Conservation (phyloP, 2,329 filamentous ascomycete genomes). For the Metarhizium sp. region DNA sequence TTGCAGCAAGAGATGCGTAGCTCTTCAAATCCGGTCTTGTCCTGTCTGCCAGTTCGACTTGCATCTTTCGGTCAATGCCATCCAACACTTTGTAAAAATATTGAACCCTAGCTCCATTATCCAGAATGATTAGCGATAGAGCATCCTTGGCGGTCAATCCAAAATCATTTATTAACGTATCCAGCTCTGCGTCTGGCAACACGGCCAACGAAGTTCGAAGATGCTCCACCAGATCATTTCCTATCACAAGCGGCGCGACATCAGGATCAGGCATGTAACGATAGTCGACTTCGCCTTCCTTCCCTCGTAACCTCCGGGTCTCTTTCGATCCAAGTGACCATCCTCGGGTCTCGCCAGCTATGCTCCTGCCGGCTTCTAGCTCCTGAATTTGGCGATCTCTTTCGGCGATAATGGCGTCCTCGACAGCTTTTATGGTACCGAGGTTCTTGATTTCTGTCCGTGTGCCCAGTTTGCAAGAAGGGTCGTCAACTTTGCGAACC, state of each 20-base stretch:
- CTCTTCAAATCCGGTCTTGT: conserved; percentile 19
- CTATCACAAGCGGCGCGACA: conserved; percentile 69
- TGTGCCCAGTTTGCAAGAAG: conserved; percentile 53
- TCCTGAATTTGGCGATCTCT: conserved; percentile 78
- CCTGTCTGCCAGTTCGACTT: conserved; percentile 10
- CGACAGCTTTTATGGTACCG: conserved; percentile 87
- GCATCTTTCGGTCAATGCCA: conserved; percentile 26
- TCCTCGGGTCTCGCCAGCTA: conserved; percentile 83
- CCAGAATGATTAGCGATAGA: conserved; percentile 64
- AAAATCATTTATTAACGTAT: conserved; percentile 52
- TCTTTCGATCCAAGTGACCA: conserved; percentile 81
- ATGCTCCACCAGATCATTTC: conserved; percentile 55
- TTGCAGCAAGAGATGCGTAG: conserved; percentile 41
- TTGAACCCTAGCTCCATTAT: conserved; percentile 70
- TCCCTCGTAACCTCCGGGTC: conserved; percentile 74
- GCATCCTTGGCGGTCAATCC: conserved; percentile 75
- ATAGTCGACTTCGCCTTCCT: conserved; percentile 96
- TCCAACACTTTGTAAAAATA: conserved; percentile 67
- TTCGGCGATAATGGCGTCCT: conserved; percentile 89
- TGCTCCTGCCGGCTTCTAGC: conserved; percentile 62
- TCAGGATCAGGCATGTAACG: conserved; percentile 98
- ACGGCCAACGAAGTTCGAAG: conserved; percentile 56
- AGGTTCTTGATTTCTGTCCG: conserved; percentile 97
- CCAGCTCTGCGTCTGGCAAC: conserved; percentile 61
- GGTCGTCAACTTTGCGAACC: conserved; percentile 50